Conservation (phyloP, 352 stramenopile species). For the Globisporangium irregulare region DNA sequence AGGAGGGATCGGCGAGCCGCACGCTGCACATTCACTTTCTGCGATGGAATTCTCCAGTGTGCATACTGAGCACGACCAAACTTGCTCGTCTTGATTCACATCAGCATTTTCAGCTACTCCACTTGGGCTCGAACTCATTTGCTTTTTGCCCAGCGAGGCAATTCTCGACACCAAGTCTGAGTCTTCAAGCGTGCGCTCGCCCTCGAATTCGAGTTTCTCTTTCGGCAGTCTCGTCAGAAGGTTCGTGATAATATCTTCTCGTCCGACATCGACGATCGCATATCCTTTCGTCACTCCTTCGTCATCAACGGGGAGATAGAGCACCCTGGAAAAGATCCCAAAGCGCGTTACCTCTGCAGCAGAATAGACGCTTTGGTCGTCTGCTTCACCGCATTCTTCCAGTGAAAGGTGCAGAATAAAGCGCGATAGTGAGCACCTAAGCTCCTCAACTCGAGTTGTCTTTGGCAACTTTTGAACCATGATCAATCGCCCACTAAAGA, state of each 20-base stretch:
- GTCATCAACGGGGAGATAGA: constrained; percentile 54
- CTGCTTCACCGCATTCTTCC: constrained; percentile 72
- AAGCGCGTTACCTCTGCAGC: constrained; percentile 59
- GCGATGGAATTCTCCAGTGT: constrained; percentile 64
- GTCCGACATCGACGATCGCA: constrained; percentile 64
- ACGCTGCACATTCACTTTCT: constrained; percentile 62
- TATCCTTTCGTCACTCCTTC: constrained; percentile 50
- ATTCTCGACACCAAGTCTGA: constrained; percentile 35
- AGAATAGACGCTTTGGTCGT: constrained; percentile 74
- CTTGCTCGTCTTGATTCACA: constrained; percentile 21
- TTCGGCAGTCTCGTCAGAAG: constrained; percentile 43
- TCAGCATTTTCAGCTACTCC: background rate
- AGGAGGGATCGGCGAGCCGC: constrained; percentile 52
- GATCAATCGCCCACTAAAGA: constrained; percentile 50
- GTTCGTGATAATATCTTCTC: constrained; percentile 56
- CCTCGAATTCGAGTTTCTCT: constrained; percentile 61
- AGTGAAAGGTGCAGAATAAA: constrained; percentile 64
- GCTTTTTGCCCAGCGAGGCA: constrained; percentile 10
- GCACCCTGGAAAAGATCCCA: constrained; percentile 54
- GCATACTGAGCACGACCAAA: constrained; percentile 65
- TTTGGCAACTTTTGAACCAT: constrained; percentile 65
- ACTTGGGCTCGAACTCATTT: background rate
- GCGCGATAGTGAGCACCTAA: constrained; percentile 42
- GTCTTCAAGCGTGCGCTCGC: constrained; percentile 43
- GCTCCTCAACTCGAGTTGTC: constrained; percentile 41